Evolutionary conservation across 1,284 basidiomycete genomes (phyloP), one percentile per base, ranked within the genome.

Genomic region (Entoloma clypeatum): DNA sequence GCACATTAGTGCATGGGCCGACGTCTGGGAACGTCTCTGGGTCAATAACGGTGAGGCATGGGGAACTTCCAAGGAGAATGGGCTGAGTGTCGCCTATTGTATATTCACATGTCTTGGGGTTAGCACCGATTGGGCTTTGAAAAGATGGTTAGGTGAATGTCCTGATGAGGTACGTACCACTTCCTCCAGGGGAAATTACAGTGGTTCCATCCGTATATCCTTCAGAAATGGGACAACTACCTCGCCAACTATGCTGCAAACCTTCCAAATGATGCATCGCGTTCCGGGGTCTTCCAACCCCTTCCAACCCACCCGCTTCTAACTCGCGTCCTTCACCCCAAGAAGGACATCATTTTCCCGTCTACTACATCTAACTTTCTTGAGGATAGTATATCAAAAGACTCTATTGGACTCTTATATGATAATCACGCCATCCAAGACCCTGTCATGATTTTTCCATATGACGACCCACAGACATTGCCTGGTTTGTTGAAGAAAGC

Each of bases 141-240:
- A 63, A 23, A 58, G 60, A 33, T 69, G 67, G 58, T 65, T 81
- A 23, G 82, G 81, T 11, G 79, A 81, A 52, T 77, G 77, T 58
- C 81, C 81, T 19, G 81, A 84, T 49, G 71, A 84, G 72, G 79
- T 79, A 48, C 13, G 64, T 59, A 28, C 13, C 14, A 19, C 36
- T 19, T n/a, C 5, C n/a, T n/a, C n/a, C n/a, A n/a, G n/a, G n/a
- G n/a, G n/a, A n/a, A n/a, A n/a, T n/a, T n/a, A n/a, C n/a, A n/a
- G n/a, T n/a, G n/a, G n/a, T 36, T 4, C 23, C 18, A 38, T 47
- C 23, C 11, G 43, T 21, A 28, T 38, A 14, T 14, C 13, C 25
- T 23, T 13, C 49, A 82, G 79, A 79, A 79, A 66, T 86, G 81
- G 81, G 79, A 85, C 51, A 64, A 61, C 11, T 83, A 80, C 48